Evolutionary conservation across 345 rosid species (phyloP), one percentile per base, ranked within the genome.

Genomic region (Theobroma cacao): DNA sequence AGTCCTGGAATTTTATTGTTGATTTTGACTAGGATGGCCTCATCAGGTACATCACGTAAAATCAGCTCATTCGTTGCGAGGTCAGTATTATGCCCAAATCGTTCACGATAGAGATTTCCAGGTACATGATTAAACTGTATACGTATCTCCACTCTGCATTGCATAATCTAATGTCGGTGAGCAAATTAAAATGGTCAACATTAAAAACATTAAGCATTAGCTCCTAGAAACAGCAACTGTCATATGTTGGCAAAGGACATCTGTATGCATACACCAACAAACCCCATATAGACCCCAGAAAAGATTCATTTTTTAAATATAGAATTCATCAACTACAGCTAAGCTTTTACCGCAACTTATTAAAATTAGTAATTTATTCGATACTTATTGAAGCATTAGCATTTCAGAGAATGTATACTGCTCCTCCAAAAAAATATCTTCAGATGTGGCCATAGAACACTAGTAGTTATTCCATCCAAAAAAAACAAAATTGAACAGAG

Each of bases 1-100:
- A 91, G 75, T 74, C 94, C 95, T 4, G 95, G 97, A 80, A 89
- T 75, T 88, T 90, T 90, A 60, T 91, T 91, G 85, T 90, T 91
- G 38, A 93, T 79, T 84, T 82, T 90, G 62, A 93, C 89, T 47
- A 93, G 84, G 84, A 93, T 91, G 78, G 94, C 91, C 74, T 91
- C 92, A 58, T 90, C 93, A 50, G 94, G 97, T 17, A 74, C 86
- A 47, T 91, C 92, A 10, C 92, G 76, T 41, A 90, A 84, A 76
- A 93, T 91, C 77, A 93, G 81, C 81, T 90, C 94, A 74, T 90
- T 91, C 5, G 94, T 87, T 24, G 90, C 88, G 69, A 81, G 85
- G 75, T 88, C 85, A 55, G 77, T 78, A 78, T 81, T 87, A 58
- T 87, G 87, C 15, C 92, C 91, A 45, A 90, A 75, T 47, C 87